Base-by-base conservation (phyloP, 331 rosid species). In the Rosa hybrid region DNA sequence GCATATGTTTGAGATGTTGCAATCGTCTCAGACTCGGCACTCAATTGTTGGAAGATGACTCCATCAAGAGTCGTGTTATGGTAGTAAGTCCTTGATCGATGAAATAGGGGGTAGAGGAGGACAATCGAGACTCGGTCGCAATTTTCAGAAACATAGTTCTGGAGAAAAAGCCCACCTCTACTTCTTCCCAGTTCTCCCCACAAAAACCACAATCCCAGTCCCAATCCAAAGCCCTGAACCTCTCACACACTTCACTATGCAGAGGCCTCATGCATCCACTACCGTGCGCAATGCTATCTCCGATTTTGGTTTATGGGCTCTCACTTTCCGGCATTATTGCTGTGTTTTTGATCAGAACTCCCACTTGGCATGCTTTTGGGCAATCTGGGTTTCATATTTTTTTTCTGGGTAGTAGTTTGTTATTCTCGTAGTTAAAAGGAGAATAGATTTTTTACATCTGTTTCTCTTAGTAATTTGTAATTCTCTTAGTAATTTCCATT, bases 341-440 rank as follows among this genome's bases (percentile, higher is more conserved):
- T 25, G 99, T 97, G 44, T 96, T 96, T 86, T 77, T 96, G 62
- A 92, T 96, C 21, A 98, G 99, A 4, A 91, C 97, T 8, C 95
- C 93, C 86, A 96, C 97, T 69, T 96, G 99, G 98, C 99, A 98
- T 62, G 97, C 98, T 63, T 96, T 93, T 89, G 98, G 97, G 7
- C 74, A 88, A 17, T 59, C 91, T 74, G 99, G 97, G 54, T 96
- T 96, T 86, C 92, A 7, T 72, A 13, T 44, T 63, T 73, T 25
- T 1, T 0, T n/a, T 46, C 51, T 56, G 71, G 72, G 71, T 45
- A 51, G 46, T 21, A 51, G 68, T 63, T 50, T 27, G 54, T 21
- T 20, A 11, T 56, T 27, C 30, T 27, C 30, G 1, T 75, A 57
- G 27, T 42, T 57, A 11, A 49, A 20, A 41, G n/a, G 44, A 27